phyloP scores from a whole-genome alignment of 805 yeast species.

The Saccharomycopsis babjevae region DNA sequence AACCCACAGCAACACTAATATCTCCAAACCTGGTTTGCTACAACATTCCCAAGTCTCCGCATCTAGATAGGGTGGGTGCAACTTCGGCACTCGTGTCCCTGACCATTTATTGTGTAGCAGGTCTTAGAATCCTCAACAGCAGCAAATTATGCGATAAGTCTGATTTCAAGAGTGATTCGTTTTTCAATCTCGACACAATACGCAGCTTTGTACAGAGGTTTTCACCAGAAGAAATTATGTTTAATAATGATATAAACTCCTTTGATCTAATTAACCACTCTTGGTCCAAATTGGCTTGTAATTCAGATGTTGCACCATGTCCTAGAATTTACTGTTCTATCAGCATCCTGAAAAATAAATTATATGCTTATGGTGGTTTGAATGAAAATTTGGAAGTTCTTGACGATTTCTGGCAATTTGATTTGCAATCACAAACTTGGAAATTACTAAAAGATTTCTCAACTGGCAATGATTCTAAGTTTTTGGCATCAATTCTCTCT shows the following conservation, averaged over 20 bases:
- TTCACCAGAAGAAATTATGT: slow-evolving; percentile 24
- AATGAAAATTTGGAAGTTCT: slow-evolving; percentile 33
- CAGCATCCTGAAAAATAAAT: slow-evolving; percentile 36
- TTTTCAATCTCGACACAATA: background rate
- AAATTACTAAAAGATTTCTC: slow-evolving; percentile 35
- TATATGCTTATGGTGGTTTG: slow-evolving; percentile 58
- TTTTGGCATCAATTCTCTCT: slow-evolving; percentile 19
- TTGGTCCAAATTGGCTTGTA: slow-evolving; percentile 33
- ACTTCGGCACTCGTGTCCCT: background rate
- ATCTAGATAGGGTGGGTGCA: background rate
- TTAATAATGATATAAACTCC: slow-evolving; percentile 56
- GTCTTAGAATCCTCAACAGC: background rate
- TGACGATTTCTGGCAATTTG: slow-evolving; percentile 64
- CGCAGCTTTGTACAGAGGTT: background rate
- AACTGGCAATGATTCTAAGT: slow-evolving; percentile 19
- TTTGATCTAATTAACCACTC: slow-evolving; percentile 46
- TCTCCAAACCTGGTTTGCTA: background rate
- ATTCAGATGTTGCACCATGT: slow-evolving; percentile 3
- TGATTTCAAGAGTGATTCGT: background rate
- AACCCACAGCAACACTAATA: background rate
- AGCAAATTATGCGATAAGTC: background rate
- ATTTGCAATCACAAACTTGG: slow-evolving; percentile 46
- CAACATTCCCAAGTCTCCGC: background rate
- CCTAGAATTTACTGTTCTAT: slow-evolving; percentile 55
- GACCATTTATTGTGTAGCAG: background rate